Conservation (phyloP, 139 green algal species). For the Coelastrella sp. region DNA sequence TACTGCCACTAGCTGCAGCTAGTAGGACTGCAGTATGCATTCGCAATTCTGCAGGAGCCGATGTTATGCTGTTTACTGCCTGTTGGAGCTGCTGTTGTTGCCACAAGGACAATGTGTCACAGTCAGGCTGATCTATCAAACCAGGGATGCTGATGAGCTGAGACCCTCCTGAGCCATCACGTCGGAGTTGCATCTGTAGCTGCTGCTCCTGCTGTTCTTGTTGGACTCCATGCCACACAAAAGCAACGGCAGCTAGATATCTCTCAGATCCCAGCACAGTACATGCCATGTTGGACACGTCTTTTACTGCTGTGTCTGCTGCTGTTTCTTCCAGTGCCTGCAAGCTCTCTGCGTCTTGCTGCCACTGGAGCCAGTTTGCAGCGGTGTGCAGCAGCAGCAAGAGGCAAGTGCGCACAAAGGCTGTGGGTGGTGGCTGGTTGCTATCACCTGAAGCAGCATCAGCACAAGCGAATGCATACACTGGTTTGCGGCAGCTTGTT, state of each 20-base stretch:
- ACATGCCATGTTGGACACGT: neutral
- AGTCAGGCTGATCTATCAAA: neutral
- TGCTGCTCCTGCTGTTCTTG: constrained; percentile 9
- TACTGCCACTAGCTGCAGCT: neutral
- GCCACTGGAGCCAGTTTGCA: constrained; percentile 6
- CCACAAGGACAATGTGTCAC: neutral
- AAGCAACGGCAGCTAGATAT: neutral
- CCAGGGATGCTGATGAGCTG: neutral
- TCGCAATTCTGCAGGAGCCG: neutral
- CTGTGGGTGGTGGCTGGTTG: neutral
- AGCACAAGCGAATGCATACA: neutral
- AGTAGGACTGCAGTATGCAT: constrained; percentile 30
- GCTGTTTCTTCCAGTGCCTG: neutral
- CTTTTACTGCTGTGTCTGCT: neutral
- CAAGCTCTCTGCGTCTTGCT: neutral
- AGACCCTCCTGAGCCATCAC: neutral
- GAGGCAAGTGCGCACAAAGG: constrained; percentile 4
- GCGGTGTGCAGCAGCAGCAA: constrained; percentile 28
- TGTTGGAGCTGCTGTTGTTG: constrained; percentile 16
- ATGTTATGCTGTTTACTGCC: neutral
- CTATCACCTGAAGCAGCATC: neutral
- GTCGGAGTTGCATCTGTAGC: constrained; percentile 5
- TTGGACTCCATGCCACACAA: neutral
- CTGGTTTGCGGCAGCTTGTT: too few species aligned
- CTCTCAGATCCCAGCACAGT: neutral